Percentiles rank a stretch among this genome's conserved stretches.
phyloP scores from a whole-genome alignment of 2,329 filamentous ascomycete species.

The Penicillium thymicola region DNA sequence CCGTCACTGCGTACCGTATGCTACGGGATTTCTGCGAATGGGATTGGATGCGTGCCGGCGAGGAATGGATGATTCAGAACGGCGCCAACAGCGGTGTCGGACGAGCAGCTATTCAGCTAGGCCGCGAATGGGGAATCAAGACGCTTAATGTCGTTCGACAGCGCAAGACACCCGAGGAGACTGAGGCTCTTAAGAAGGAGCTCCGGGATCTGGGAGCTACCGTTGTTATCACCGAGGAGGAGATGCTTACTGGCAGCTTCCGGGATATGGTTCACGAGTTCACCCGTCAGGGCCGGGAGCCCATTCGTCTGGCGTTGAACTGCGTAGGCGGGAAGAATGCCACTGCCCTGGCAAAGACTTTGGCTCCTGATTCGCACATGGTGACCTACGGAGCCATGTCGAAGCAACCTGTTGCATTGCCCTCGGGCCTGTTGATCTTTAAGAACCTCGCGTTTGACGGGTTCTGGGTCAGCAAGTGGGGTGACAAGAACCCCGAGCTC shows the following conservation, averaged over 20 bases:
- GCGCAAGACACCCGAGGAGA: slow-evolving; percentile 62
- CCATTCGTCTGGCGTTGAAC: slow-evolving; percentile 77
- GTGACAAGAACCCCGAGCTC: slow-evolving; percentile 66
- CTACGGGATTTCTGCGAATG: slow-evolving; percentile 69
- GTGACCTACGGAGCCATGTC: slow-evolving; percentile 97
- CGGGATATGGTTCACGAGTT: slow-evolving; percentile 58
- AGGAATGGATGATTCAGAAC: slow-evolving; percentile 96
- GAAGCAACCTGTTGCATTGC: slow-evolving; percentile 76
- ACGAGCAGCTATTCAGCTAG: slow-evolving; percentile 85
- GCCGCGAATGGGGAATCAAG: slow-evolving; percentile 77
- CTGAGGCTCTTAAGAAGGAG: slow-evolving; percentile 61
- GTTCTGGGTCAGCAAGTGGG: slow-evolving; percentile 95
- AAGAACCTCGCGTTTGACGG: slow-evolving; percentile 84
- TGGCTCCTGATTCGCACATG: slow-evolving; percentile 67
- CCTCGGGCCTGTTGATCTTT: slow-evolving; percentile 86
- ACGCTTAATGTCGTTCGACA: slow-evolving; percentile 87
- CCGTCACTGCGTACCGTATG: slow-evolving; percentile 92
- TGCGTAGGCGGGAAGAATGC: slow-evolving; percentile 90
- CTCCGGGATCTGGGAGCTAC: slow-evolving; percentile 61
- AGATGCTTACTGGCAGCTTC: slow-evolving; percentile 48
- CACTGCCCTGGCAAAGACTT: slow-evolving; percentile 69
- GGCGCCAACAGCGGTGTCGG: slow-evolving; percentile 94
- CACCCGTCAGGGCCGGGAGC: slow-evolving; percentile 68
- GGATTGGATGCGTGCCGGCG: slow-evolving; percentile 54
- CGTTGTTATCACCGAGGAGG: slow-evolving; percentile 60